Conservation (phyloP, 2,329 filamentous ascomycete species). For the Fusarium musae region DNA sequence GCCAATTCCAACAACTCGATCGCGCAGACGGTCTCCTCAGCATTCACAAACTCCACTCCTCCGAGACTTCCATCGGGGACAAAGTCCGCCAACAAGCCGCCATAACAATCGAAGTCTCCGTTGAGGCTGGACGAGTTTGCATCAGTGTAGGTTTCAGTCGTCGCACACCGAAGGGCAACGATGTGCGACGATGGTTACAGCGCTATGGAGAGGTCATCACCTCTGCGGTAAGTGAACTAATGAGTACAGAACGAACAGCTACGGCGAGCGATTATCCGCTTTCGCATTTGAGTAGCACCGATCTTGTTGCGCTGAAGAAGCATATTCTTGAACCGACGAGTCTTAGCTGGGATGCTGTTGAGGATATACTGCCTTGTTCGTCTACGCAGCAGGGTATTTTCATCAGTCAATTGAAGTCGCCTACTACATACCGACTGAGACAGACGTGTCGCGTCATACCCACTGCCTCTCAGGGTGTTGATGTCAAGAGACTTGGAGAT, state of each 20-base stretch:
- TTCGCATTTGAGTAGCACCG: background rate
- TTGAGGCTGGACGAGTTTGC: background rate
- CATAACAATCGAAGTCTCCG: background rate
- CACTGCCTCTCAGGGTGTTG: background rate
- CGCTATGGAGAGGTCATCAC: background rate
- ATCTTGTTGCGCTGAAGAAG: background rate
- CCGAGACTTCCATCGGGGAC: background rate
- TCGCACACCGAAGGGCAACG: background rate
- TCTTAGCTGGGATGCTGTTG: background rate
- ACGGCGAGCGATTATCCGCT: background rate
- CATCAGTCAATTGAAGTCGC: background rate
- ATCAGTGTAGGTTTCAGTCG: background rate
- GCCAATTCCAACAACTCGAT: background rate
- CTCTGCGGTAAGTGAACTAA: background rate
- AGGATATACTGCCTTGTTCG: background rate
- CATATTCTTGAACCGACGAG: background rate
- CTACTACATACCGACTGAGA: background rate
- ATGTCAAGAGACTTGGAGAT: background rate
- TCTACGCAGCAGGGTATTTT: background rate
- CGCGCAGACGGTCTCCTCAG: background rate
- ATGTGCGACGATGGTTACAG: background rate
- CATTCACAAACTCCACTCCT: background rate
- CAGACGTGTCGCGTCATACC: background rate
- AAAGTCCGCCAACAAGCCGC: background rate
- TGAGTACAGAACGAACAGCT: background rate